Evolutionary conservation across 495 filamentous ascomycete genomes (phyloP).

Genomic region (Podospora didyma): DNA sequence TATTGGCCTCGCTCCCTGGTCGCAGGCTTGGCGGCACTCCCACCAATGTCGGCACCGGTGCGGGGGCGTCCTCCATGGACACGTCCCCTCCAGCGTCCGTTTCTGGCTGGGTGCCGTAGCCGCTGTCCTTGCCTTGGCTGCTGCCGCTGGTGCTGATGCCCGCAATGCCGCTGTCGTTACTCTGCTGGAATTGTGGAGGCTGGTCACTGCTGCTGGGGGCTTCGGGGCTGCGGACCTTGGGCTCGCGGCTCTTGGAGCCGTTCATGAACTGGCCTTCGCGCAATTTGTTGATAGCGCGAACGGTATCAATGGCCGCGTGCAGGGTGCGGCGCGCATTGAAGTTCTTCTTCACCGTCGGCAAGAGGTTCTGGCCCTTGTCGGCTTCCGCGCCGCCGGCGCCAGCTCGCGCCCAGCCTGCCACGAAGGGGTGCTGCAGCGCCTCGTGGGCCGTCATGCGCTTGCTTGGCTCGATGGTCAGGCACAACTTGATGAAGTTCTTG

Average conservation of each 20-base stretch:
- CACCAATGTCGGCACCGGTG: conserved; percentile 9
- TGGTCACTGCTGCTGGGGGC: conserved; percentile 4
- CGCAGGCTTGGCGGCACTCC: conserved; percentile 29
- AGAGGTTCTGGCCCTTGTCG: conserved; percentile 78
- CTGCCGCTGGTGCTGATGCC: not conserved
- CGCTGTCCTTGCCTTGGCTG: conserved; percentile 34
- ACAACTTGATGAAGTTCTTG: conserved; percentile 78
- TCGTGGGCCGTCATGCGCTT: conserved; percentile 92
- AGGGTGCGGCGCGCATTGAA: conserved; percentile 94
- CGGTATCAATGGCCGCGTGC: conserved; percentile 95
- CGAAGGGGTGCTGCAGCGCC: conserved; percentile 84
- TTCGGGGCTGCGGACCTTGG: conserved; percentile 8
- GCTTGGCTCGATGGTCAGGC: conserved; percentile 82
- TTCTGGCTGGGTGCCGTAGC: conserved; percentile 34
- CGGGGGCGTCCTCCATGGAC: conserved; percentile 33
- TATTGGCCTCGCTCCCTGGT: conserved; percentile 28
- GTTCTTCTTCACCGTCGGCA: conserved; percentile 96
- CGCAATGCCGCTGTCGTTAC: conserved; percentile 15
- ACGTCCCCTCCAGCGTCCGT: conserved; percentile 26
- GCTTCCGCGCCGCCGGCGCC: conserved; percentile 44
- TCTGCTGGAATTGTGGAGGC: conserved; percentile 30
- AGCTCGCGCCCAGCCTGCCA: conserved; percentile 51
- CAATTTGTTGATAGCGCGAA: conserved; percentile 96
- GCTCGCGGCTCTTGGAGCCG: conserved; percentile 36
- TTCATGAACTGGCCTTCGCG: conserved; percentile 86